Evolutionary conservation across 371 early-diverging fungal species (phyloP).

Genomic region (Mucor saturninus): DNA sequence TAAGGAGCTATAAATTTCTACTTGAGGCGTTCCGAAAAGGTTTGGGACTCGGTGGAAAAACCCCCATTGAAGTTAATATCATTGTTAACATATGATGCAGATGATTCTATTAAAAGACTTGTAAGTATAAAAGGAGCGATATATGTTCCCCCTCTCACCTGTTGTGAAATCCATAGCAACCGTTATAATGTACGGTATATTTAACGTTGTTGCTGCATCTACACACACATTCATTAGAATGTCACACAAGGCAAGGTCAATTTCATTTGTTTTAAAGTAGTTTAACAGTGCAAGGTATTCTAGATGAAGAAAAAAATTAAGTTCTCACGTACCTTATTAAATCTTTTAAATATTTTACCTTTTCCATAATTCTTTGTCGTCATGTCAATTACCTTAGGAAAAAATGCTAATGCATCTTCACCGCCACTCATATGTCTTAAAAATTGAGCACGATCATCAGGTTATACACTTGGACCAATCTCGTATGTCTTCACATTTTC

Average conservation of each 20-base stretch:
- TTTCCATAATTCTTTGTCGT: slow-evolving; percentile 1
- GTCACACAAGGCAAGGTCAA: slow-evolving; percentile 18
- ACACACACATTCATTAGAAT: slow-evolving; percentile 13
- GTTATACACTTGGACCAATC: background rate
- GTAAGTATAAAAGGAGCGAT: no score
- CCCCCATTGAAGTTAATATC: no score
- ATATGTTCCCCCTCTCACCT: slow-evolving; percentile 4
- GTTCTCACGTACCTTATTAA: no score
- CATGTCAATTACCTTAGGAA: background rate
- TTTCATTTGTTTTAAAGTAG: slow-evolving; percentile 5
- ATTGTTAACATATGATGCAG: no score
- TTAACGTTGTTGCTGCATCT: slow-evolving; percentile 8
- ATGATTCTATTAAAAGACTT: no score
- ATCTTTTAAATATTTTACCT: slow-evolving; percentile 2
- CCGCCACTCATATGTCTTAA: background rate
- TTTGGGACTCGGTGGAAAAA: no score
- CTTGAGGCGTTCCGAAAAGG: no score
- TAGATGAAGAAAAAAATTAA: background rate
- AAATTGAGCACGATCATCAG: background rate
- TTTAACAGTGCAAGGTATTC: background rate
- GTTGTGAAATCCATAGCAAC: background rate
- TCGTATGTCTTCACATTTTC: slow-evolving; percentile 11
- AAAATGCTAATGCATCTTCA: background rate
- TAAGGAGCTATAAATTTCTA: no score
- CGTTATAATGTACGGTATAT: slow-evolving; percentile 16